phyloP scores from a whole-genome alignment of 371 early-diverging fungal genomes.

The Mortierella sp. region DNA sequence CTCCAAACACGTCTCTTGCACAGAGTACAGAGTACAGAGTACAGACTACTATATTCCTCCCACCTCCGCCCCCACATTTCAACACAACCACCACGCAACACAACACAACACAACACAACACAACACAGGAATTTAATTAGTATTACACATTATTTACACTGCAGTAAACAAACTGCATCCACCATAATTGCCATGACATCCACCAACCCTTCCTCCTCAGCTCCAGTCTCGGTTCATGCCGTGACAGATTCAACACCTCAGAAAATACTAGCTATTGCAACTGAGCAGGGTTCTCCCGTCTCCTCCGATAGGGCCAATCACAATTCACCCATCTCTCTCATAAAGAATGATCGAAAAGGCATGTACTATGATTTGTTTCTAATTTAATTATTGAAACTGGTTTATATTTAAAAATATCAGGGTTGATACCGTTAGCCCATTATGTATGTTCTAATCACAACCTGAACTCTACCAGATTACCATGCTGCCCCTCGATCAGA shows the following conservation, averaged over 20 bases:
- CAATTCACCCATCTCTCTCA: neutral
- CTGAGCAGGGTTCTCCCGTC: neutral
- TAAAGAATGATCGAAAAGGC: neutral
- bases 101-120: too few relatives aligned
- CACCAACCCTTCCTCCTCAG: neutral
- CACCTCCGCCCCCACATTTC: too few relatives aligned
- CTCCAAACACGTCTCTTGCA: too few relatives aligned
- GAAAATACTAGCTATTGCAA: neutral
- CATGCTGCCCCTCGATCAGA: constrained; percentile 10
- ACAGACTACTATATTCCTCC: too few relatives aligned
- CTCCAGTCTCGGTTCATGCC: neutral
- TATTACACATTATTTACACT: too few relatives aligned
- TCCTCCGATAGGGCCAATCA: neutral
- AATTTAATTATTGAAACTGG: neutral
- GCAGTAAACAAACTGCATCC: too few relatives aligned
- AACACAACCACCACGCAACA: too few relatives aligned
- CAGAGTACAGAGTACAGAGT: too few relatives aligned
- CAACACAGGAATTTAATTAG: too few relatives aligned
- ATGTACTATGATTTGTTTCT: neutral
- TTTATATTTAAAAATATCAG: too few relatives aligned
- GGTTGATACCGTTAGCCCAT: neutral
- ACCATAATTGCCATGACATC: neutral
- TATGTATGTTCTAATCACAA: neutral
- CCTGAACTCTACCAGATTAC: neutral
- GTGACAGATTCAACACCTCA: neutral